phyloP scores from a whole-genome alignment of 352 stramenopile genomes.

The Phytophthora syringae region DNA sequence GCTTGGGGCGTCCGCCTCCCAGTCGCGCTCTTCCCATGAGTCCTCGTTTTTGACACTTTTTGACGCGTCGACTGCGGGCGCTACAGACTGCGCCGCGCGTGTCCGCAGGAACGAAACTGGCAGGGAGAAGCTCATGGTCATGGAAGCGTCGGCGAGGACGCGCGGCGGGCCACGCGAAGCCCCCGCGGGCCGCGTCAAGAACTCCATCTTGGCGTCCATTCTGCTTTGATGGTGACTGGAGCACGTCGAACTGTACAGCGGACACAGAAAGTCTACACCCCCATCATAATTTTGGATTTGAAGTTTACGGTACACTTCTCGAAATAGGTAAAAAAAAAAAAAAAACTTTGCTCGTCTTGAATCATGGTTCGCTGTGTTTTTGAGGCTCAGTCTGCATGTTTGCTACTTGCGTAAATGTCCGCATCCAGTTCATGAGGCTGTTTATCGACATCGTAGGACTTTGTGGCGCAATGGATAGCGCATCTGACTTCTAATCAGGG shows the following conservation, averaged over 20 bases:
- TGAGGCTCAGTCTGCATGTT: no score
- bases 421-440: no score
- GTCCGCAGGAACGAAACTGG: constrained; percentile 34
- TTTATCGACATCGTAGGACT: constrained; percentile 27
- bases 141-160: constrained; percentile 45
- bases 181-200: constrained; percentile 42
- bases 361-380: no score
- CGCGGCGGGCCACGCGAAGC: constrained; percentile 19
- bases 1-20: constrained; percentile 24
- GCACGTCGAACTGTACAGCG: neutral
- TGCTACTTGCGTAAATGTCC: no score
- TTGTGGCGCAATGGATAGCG: constrained; percentile 56
- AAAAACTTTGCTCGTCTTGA: no score
- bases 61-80: neutral
- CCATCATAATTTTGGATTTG: no score
- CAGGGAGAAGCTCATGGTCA: constrained; percentile 58
- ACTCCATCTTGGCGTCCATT: constrained; percentile 45
- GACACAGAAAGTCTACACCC: neutral
- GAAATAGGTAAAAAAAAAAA: no score
- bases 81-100: constrained; percentile 2
- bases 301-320: no score
- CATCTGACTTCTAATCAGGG: constrained; percentile 64
- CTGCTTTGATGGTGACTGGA: constrained; percentile 6
- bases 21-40: constrained; percentile 61
- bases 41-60: constrained; percentile 16